Base-by-base conservation (phyloP, 257 asterid species). In the Vinca minor region DNA sequence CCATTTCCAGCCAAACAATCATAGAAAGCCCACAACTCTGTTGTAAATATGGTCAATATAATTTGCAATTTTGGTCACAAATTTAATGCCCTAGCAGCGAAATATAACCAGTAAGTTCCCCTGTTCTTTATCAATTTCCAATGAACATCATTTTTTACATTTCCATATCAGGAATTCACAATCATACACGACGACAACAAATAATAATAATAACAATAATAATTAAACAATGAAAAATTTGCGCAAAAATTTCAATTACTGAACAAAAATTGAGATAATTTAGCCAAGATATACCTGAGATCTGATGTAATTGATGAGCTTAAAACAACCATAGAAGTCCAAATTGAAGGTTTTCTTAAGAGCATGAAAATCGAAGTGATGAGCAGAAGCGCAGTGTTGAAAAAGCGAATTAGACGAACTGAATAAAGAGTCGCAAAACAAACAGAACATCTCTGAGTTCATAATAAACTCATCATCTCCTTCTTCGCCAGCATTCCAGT, bases 241-340 rank as follows among this genome's bases (percentile, higher is more conserved):
- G n/a, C 0, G 39, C 35, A 26, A 11, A 62, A 45, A 14, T 36
- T 21, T 55, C 34, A 20, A 10, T 2, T 29, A 21, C n/a, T 29
- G 10, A 36, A 60, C 31, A 18, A 31, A 23, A 39, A 36, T 14
- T 28, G 31, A 13, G 3, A 52, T 14, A 66, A 57, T 8, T 6
- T 47, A 0, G 49, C 45, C 66, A 14, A 2, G 2, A 2, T 26
- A 34, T 81, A 89, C 98, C 96, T 92, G 87, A 38, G 82, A 75
- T 87, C 98, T 82, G 56, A 92, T 74, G 68, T 82, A 89, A 73
- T 92, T 92, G 74, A 92, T 78, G 73, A 92, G 87, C 96, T 85
- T 86, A 46, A 92, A 77, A 78, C 95, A 78, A 41, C 70, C 82
- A 32, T 92, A 92, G 67, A 92, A 85, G 77, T 92, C 98, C 91